Conservation (phyloP, 108 stramenopile species). For the Nitzschia sp. region DNA sequence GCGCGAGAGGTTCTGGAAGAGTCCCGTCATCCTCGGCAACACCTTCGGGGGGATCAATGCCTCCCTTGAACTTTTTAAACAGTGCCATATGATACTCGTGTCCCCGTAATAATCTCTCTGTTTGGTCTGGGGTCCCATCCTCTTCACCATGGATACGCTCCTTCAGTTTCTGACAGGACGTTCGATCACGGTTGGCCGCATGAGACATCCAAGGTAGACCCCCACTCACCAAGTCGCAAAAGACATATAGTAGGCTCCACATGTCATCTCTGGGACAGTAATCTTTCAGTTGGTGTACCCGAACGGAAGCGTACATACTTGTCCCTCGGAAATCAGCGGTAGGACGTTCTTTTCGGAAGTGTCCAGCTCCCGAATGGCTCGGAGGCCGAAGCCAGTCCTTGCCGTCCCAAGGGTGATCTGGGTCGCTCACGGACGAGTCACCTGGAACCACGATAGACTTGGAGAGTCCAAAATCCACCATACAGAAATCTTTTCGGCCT, state of each 20-base stretch:
- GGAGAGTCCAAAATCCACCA: slow-evolving; percentile 87
- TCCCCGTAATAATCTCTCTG: slow-evolving; percentile 65
- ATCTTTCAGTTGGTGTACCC: slow-evolving; percentile 81
- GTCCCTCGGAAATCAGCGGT: slow-evolving; percentile 85
- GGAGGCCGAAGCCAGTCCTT: slow-evolving; percentile 53
- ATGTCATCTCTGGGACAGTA: slow-evolving; percentile 82
- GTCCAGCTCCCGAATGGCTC: slow-evolving; percentile 25
- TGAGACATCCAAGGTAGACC: slow-evolving; percentile 88
- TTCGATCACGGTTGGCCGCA: slow-evolving; percentile 72
- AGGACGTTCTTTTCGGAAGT: slow-evolving; percentile 64
- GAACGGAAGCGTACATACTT: slow-evolving; percentile 79
- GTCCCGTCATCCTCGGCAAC: slow-evolving; percentile 22
- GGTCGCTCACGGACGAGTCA: slow-evolving; percentile 60
- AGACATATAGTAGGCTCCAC: slow-evolving; percentile 86
- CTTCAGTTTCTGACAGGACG: slow-evolving; percentile 69
- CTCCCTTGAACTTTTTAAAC: slow-evolving; percentile 27
- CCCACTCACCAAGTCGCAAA: slow-evolving; percentile 85
- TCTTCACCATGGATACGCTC: slow-evolving; percentile 70
- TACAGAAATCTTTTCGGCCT: slow-evolving; percentile 38
- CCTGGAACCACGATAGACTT: slow-evolving; percentile 80
- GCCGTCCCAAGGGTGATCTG: slow-evolving; percentile 57
- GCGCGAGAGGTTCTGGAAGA: slow-evolving; percentile 56
- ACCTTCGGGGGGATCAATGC: slow-evolving; percentile 25
- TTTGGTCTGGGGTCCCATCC: slow-evolving; percentile 46
- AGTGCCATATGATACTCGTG: slow-evolving; percentile 71